phyloP scores from a whole-genome alignment of 768 basidiomycete genomes.

The Pleurotus tuber-regium region DNA sequence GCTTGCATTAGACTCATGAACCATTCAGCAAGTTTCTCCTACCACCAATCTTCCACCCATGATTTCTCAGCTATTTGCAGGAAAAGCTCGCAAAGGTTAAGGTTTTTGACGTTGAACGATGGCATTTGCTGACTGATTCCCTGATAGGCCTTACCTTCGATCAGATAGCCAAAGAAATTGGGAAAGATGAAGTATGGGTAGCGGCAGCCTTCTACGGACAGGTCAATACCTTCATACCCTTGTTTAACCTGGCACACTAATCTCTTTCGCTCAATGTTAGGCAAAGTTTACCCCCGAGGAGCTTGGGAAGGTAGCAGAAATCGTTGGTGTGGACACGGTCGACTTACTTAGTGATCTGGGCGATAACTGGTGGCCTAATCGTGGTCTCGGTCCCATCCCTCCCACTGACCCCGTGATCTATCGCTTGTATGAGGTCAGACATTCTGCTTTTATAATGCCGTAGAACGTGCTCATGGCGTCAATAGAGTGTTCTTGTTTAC shows the following conservation, averaged over 20 bases:
- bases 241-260: background rate
- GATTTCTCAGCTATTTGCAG: conserved; percentile 51
- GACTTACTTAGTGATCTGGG: conserved; percentile 48
- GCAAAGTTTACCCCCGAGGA: conserved; percentile 69
- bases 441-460: background rate
- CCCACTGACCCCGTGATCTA: conserved; percentile 82
- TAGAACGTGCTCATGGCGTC: background rate
- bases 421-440: conserved; percentile 70
- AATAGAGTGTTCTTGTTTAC: conserved; percentile 69
- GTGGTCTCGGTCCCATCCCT: conserved; percentile 65
- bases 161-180: conserved; percentile 60
- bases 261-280: conserved; percentile 29
- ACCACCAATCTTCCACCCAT: conserved; percentile 48
- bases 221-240: conserved; percentile 31
- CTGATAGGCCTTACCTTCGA: conserved; percentile 64
- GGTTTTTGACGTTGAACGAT: background rate
- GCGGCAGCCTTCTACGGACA: conserved; percentile 83
- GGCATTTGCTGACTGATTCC: background rate
- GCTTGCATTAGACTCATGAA: background rate
- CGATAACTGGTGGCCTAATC: conserved; percentile 72
- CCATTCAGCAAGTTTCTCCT: background rate
- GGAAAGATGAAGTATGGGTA: conserved; percentile 78
- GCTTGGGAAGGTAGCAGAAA: conserved; percentile 44
- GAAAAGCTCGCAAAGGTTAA: conserved; percentile 64
- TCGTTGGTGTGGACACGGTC: conserved; percentile 45